Base-by-base conservation (phyloP, 106 monocot genomes). In the Allium fistulosum region DNA sequence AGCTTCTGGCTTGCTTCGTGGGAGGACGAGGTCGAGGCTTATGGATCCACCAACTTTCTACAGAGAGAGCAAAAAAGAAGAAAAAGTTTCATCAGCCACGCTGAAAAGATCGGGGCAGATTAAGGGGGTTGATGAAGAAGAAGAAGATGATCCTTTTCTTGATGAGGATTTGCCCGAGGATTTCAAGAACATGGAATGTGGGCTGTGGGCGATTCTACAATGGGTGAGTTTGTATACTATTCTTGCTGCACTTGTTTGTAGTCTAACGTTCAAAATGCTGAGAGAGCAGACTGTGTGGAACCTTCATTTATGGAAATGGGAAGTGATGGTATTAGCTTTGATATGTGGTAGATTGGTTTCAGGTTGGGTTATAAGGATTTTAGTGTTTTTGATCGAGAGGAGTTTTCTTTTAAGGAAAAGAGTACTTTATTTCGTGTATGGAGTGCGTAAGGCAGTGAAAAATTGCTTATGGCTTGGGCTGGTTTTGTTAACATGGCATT, bases 391-490 rank as follows among this genome's bases (percentile, higher is more conserved):
- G 48, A 59, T 94, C 26, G 95, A 96, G 63, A 69, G 91, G 37
- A 91, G 83, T 66, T 92, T 96, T 69, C 65, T 84, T 8, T 77
- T 96, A 11, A 63, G 84, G 17, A 91, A 90, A 71, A 57, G 76
- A 52, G 77, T 95, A 27, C 86, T 96, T 51, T 96, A 96, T 80
- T 96, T 92, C 66, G 88, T 91, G 46, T 96, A 91, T 48, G 91
- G 88, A 14, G 71, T 96, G 46, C 79, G 80, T 13, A 76, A 57
- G 17, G 85, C 86, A 7, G 88, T 96, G 14, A 85, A 86, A 76
- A 92, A 86, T 49, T 86, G 85, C 66, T 70, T 96, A 61, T 96
- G 91, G 91, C 75, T 96, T 8, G 84, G 84, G 46, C 80, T 85
- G 22, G 88, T 84, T 12, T 75, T 96, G 22, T 15, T 88, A 37